phyloP scores from a whole-genome alignment of 495 filamentous ascomycete species.

The Hypoxylon trugodes region DNA sequence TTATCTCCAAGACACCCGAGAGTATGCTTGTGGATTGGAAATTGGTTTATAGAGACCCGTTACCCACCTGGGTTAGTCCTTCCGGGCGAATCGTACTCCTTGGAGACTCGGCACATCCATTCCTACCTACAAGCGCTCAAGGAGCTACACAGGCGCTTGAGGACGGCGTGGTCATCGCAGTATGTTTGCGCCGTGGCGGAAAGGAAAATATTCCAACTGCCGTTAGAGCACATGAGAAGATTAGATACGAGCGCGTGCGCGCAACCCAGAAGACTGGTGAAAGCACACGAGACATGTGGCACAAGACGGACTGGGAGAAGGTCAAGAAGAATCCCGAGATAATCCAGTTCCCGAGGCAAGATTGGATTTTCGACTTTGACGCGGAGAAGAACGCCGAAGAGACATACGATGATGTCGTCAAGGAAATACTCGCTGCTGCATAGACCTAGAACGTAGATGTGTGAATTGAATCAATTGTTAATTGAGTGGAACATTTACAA shows the following conservation, averaged over 20 bases:
- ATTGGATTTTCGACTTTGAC: slow-evolving; percentile 66
- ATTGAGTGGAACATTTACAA: neutral
- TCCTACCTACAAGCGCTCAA: slow-evolving; percentile 69
- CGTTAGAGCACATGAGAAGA: slow-evolving; percentile 58
- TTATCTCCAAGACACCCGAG: slow-evolving; percentile 67
- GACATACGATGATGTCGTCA: slow-evolving; percentile 55
- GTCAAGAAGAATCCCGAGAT: slow-evolving; percentile 60
- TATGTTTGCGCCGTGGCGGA: slow-evolving; percentile 63
- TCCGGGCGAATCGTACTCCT: slow-evolving; percentile 64
- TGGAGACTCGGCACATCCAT: slow-evolving; percentile 72
- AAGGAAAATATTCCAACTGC: slow-evolving; percentile 58
- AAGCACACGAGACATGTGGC: slow-evolving; percentile 63
- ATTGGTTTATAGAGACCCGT: slow-evolving; percentile 70
- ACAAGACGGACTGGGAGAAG: slow-evolving; percentile 64
- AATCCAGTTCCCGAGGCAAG: slow-evolving; percentile 62
- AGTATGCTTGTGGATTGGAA: slow-evolving; percentile 68
- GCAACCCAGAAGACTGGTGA: slow-evolving; percentile 63
- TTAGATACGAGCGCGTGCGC: slow-evolving; percentile 58
- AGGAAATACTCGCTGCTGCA: slow-evolving; percentile 19
- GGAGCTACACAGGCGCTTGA: slow-evolving; percentile 74
- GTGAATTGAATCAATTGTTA: neutral
- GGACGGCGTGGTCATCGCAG: slow-evolving; percentile 67
- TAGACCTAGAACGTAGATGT: neutral
- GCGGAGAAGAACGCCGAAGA: slow-evolving; percentile 65
- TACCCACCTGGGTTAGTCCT: slow-evolving; percentile 68